phyloP scores from a whole-genome alignment of 2,329 filamentous ascomycete species.

The Cytospora chrysosperma region DNA sequence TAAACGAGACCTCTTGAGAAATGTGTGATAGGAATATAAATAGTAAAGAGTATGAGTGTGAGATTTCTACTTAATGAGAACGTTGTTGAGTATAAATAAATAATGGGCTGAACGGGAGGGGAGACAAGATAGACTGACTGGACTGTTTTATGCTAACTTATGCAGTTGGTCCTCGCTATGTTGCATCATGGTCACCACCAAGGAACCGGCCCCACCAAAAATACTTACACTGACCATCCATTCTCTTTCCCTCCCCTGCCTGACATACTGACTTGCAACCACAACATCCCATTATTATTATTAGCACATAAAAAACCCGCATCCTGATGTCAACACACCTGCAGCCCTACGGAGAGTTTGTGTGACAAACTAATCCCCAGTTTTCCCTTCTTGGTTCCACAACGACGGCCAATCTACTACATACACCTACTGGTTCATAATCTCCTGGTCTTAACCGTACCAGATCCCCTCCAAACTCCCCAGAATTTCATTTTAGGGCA shows the following conservation, averaged over 20 bases:
- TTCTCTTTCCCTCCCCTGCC: neutral
- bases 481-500: neutral
- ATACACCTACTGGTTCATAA: too few relatives aligned
- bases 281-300: constrained; percentile 1
- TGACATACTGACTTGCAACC: constrained; percentile 9
- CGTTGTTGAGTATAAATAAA: neutral
- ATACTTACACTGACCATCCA: neutral
- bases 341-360: constrained; percentile 14
- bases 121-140: too few relatives aligned
- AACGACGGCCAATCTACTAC: neutral
- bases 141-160: too few relatives aligned
- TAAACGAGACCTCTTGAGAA: neutral
- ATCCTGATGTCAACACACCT: constrained; percentile 29
- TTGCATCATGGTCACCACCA: neutral
- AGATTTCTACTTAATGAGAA: neutral
- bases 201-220: neutral
- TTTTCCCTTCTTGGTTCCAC: neutral
- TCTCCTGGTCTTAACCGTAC: neutral
- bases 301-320: constrained; percentile 14
- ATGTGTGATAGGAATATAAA: neutral
- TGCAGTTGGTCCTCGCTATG: neutral
- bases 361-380: constrained; percentile 2
- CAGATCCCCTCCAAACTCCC: too few relatives aligned
- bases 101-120: neutral
- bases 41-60: neutral